Percentiles rank a stretch among this genome's conserved stretches.
Evolutionary conservation across 768 basidiomycete species (phyloP).

Genomic region (Tulasnella sp.): DNA sequence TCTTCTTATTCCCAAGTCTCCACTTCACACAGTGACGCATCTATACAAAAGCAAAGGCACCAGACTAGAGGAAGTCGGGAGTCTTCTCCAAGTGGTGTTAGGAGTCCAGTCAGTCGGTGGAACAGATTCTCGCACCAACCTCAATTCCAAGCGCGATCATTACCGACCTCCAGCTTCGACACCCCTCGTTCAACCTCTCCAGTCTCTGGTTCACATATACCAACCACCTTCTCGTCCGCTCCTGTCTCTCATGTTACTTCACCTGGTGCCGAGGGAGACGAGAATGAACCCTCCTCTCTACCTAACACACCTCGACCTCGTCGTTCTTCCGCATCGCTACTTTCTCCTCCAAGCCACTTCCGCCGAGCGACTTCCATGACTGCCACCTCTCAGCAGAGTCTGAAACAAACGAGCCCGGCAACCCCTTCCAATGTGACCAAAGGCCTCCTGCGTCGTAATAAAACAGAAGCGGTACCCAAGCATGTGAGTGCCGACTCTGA

Average conservation of each 20-base stretch:
- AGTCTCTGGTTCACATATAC: too few relatives aligned
- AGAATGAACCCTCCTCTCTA: not conserved
- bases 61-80: too few relatives aligned
- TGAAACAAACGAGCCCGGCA: not conserved
- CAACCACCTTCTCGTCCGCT: too few relatives aligned
- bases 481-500: not conserved
- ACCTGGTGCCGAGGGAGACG: not conserved
- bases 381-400: not conserved
- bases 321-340: too few relatives aligned
- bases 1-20: constrained; percentile 1
- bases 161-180: constrained; percentile 1
- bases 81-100: not conserved
- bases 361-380: constrained; percentile 9
- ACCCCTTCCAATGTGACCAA: not conserved
- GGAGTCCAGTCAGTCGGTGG: constrained; percentile 9
- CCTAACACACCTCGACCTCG: too few relatives aligned
- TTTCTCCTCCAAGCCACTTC: not conserved
- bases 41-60: not conserved
- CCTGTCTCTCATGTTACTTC: not conserved
- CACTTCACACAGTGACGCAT: not conserved
- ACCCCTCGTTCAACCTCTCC: constrained; percentile 8
- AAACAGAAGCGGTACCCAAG: not conserved
- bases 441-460: not conserved
- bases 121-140: not conserved
- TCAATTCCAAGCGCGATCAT: too few relatives aligned